Conservation (phyloP, 1,284 basidiomycete species). For the Trichosporon asahii region DNA sequence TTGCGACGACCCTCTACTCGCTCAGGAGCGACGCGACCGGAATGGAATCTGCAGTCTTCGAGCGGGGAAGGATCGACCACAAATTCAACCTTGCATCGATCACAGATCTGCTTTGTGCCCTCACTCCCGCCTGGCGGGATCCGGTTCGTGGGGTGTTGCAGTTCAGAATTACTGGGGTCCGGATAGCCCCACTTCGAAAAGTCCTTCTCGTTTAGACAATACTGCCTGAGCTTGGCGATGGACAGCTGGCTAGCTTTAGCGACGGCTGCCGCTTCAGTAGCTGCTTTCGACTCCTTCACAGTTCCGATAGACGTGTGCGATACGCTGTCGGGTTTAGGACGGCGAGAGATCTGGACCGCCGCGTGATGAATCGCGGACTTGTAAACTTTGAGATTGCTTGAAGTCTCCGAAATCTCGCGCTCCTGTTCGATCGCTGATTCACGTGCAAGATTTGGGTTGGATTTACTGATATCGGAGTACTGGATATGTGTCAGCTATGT, state of each 20-base stretch:
- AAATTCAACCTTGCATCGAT: slow-evolving; percentile 69
- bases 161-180: slow-evolving; percentile 55
- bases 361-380: slow-evolving; percentile 49
- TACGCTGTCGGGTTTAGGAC: slow-evolving; percentile 61
- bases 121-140: slow-evolving; percentile 39
- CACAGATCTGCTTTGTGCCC: slow-evolving; percentile 66
- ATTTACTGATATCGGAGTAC: slow-evolving; percentile 36
- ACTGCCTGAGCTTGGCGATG: slow-evolving; percentile 55
- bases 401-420: slow-evolving; percentile 34
- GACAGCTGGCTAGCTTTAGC: slow-evolving; percentile 62
- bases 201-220: slow-evolving; percentile 61
- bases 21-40: slow-evolving; percentile 60
- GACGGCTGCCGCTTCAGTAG: slow-evolving; percentile 61
- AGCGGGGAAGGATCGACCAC: slow-evolving; percentile 57
- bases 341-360: slow-evolving; percentile 54
- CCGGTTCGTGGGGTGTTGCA: not conserved
- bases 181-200: slow-evolving; percentile 69
- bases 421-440: slow-evolving; percentile 42
- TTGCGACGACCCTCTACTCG: slow-evolving; percentile 40
- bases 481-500: slow-evolving; percentile 7
- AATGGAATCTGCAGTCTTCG: slow-evolving; percentile 73
- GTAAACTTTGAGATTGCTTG: slow-evolving; percentile 42
- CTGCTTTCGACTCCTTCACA: slow-evolving; percentile 62
- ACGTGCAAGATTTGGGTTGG: slow-evolving; percentile 38
- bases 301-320: slow-evolving; percentile 77